These are phyloP conservation scores for Elaphomyces granulatus DNA, from an alignment of 495 filamentous ascomycete species.

Conservation along the genomic window DNA sequence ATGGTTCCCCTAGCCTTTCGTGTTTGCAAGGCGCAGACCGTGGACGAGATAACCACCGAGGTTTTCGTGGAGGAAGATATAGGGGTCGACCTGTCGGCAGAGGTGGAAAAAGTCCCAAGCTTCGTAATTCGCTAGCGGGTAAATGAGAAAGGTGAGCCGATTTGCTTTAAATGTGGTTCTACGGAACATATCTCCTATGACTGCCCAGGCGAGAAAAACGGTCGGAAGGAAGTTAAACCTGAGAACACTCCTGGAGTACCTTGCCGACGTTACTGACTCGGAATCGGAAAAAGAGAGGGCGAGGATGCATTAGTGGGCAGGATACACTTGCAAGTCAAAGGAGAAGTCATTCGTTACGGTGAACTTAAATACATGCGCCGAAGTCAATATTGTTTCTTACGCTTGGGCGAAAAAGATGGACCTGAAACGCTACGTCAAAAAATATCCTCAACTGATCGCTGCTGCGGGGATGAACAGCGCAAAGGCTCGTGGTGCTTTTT, in stretches of 20 bases:
- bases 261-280: neutral
- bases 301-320: neutral
- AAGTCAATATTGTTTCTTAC: neutral
- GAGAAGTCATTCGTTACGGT: neutral
- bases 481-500: neutral
- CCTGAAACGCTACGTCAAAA: neutral
- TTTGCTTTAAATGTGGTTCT: neutral
- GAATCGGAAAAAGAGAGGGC: neutral
- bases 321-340: neutral
- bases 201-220: neutral
- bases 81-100: no score
- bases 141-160: neutral
- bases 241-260: neutral
- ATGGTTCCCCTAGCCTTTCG: neutral
- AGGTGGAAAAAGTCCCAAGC: no score
- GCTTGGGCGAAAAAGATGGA: neutral
- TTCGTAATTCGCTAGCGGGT: no score
- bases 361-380: neutral
- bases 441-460: neutral
- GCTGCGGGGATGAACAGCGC: neutral
- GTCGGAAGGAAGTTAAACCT: neutral
- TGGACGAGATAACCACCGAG: no score
- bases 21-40: no score
- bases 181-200: neutral
- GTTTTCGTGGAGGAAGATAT: no score